phyloP scores from a whole-genome alignment of 1,139 yeast genomes.

The Pichia sp. region DNA sequence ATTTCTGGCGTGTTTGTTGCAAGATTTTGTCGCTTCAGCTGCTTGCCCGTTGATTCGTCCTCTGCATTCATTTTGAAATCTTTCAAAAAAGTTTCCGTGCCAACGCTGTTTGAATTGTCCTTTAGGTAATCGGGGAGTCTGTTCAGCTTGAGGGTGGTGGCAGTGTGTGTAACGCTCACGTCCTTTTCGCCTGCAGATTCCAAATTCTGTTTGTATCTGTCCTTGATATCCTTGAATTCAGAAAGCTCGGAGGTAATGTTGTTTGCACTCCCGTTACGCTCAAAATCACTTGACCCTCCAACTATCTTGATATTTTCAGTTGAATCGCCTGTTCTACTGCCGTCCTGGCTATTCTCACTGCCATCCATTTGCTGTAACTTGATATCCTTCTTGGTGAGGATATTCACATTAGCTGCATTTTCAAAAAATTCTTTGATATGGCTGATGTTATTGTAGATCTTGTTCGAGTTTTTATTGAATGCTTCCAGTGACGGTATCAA shows the following conservation, averaged over 20 bases:
- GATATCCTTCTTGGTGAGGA: constrained; percentile 24
- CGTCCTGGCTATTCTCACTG: not conserved
- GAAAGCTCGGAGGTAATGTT: constrained; percentile 8
- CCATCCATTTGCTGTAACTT: constrained; percentile 1
- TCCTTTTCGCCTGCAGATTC: not conserved
- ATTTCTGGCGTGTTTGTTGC: not conserved
- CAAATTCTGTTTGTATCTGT: constrained; percentile 18
- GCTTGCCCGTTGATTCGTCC: constrained; percentile 18
- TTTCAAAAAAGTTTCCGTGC: constrained; percentile 8
- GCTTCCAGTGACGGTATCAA: constrained; percentile 58
- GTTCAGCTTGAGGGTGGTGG: not conserved
- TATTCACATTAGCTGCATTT: constrained; percentile 59
- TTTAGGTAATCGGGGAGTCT: not conserved
- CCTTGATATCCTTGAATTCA: constrained; percentile 11
- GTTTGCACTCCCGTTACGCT: not conserved
- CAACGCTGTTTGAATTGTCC: constrained; percentile 2
- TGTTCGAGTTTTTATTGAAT: constrained; percentile 51
- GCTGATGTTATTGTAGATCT: constrained; percentile 56
- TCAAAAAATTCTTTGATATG: constrained; percentile 78
- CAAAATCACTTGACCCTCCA: not conserved
- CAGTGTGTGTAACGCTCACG: not conserved
- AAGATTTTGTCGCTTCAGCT: not conserved
- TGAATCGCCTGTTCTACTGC: not conserved
- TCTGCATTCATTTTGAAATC: constrained; percentile 5
- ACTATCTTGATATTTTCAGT: not conserved